These are phyloP conservation scores for Trypanosoma brucei DNA, from an alignment of 208 protist genomes.

Conservation along the genomic window DNA sequence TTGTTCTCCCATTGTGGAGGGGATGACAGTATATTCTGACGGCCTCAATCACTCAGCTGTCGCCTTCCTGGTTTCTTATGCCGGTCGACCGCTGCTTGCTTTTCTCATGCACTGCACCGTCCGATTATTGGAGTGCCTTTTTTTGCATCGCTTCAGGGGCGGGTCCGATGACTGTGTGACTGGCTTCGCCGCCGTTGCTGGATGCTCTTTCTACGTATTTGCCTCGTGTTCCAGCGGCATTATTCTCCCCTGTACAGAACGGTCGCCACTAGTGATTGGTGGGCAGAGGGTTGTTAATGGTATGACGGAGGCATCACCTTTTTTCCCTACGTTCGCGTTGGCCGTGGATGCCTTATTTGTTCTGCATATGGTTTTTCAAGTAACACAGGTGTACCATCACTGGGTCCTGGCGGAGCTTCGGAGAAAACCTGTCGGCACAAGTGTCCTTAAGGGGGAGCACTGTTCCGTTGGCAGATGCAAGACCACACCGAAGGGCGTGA, in stretches of 20 bases:
- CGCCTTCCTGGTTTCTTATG: background rate
- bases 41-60: background rate
- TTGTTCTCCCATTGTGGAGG: background rate
- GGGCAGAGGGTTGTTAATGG: background rate
- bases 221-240: slow-evolving; percentile 43
- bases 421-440: too few species aligned
- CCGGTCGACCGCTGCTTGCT: slow-evolving; percentile 14
- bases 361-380: slow-evolving; percentile 46
- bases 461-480: too few species aligned
- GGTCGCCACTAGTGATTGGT: background rate
- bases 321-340: slow-evolving; percentile 4
- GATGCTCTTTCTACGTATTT: slow-evolving; percentile 68
- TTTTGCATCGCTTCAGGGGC: slow-evolving; percentile 47
- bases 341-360: slow-evolving; percentile 5
- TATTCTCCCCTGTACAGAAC: background rate
- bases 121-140: slow-evolving; percentile 55
- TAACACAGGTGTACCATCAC: slow-evolving; percentile 51
- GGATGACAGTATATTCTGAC: background rate
- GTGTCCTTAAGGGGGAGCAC: too few species aligned
- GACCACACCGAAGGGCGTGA: too few species aligned
- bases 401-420: slow-evolving; percentile 38
- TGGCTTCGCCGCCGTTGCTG: slow-evolving; percentile 64
- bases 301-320: background rate
- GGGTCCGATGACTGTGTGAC: slow-evolving; percentile 41
- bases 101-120: slow-evolving; percentile 65